Evolutionary conservation across 768 basidiomycete species (phyloP), one percentile per base, ranked within the genome.

Genomic region (Podaxis sp.): DNA sequence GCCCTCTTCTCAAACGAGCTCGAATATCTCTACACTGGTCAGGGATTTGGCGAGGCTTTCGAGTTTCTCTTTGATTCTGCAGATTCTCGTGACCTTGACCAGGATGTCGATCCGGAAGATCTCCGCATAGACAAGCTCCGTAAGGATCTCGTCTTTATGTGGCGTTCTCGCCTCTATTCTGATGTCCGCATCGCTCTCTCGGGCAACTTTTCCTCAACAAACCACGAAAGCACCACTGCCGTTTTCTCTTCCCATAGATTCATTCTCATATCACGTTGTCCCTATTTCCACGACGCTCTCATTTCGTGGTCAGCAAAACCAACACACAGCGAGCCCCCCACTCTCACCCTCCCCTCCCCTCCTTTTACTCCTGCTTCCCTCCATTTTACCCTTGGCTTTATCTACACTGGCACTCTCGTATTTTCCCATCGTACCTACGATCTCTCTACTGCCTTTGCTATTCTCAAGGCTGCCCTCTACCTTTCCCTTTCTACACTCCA

Each of bases 101-200:
- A 69, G 24, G 68, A 70, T 38, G 68, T 67, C 36, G 77, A 80
- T 57, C 72, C 76, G 0, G 78, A 79, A 61, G 80, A 84, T 48
- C 77, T 83, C 51, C 79, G 93, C 13, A 77, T 92, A 44, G 93
- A 94, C 73, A 93, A 95, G 76, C 84, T 97, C 9, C 86, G 93
- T 64, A 93, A 94, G 74, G 96, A 98, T 70, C 82, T 97, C 30
- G 92, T 96, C 24, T 97, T 90, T 79, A 96, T 95, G 94, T 98
- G 96, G 96, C 80, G 96, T 36, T 92, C 91, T 12, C 87, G 95
- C 54, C 86, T 99, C 17, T 99, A 95, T 72, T 93, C 94, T 2
- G 96, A 99, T 74, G 86, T 96, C 24, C 86, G 90, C 57, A 88
- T 99, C 59, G 83, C 89, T 0, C 84, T 96, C 64, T 84, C 86